Evolutionary conservation across 78 protist genomes (phyloP).

Genomic region (Dictyostelium capitatum): DNA sequence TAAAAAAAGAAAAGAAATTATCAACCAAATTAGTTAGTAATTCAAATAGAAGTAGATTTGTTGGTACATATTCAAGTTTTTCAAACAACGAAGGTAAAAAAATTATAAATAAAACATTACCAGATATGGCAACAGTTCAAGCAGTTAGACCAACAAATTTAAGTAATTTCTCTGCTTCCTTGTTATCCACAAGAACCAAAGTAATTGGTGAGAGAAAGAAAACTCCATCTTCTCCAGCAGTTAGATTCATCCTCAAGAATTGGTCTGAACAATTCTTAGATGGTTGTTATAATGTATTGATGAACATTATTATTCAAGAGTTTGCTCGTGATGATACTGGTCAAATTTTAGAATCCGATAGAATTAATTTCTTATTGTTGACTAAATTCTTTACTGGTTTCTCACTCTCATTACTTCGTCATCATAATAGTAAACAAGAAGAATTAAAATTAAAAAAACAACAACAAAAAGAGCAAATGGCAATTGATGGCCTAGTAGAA

Average conservation of each 20-base stretch:
- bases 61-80: constrained; percentile 9
- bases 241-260: background rate
- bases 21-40: background rate
- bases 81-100: background rate
- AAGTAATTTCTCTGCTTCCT: background rate
- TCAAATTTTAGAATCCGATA: constrained; percentile 37
- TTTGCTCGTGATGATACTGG: background rate
- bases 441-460: background rate
- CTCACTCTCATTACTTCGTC: constrained; percentile 24
- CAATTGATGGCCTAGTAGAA: background rate
- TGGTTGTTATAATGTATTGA: constrained; percentile 54
- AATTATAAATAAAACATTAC: constrained; percentile 11
- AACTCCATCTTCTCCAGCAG: background rate
- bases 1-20: constrained; percentile 1
- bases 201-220: background rate
- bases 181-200: background rate
- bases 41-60: constrained; percentile 10
- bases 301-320: constrained; percentile 23
- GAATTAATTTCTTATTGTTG: constrained; percentile 37
- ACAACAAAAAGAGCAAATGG: background rate
- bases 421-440: background rate
- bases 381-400: constrained; percentile 63
- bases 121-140: background rate
- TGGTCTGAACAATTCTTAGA: constrained; percentile 68
- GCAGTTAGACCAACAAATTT: background rate